Conservation (phyloP, 345 rosid species). For the Cochlearia excelsa region DNA sequence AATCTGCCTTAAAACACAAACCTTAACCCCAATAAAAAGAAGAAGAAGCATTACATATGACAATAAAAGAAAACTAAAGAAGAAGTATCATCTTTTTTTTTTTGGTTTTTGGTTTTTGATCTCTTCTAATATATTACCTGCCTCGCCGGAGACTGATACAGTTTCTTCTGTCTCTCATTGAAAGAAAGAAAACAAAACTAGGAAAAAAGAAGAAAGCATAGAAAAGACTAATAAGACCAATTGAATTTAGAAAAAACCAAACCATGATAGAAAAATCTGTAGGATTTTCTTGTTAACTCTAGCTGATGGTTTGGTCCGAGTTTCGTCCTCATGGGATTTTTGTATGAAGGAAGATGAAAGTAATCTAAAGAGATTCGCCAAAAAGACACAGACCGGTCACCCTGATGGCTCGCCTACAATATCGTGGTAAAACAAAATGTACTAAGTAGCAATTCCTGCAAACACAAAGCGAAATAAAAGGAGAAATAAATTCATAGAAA, state of each 20-base stretch:
- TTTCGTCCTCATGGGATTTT: conserved; percentile 30
- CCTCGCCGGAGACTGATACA: conserved; percentile 78
- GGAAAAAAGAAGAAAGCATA: conserved; percentile 24
- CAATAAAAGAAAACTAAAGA: not conserved
- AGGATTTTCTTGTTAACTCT: conserved; percentile 38
- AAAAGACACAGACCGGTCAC: conserved; percentile 28
- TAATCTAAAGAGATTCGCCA: conserved; percentile 21
- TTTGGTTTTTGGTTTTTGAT: conserved; percentile 12
- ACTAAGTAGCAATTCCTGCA: conserved; percentile 13
- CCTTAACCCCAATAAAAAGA: conserved; percentile 21
- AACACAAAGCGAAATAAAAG: conserved; percentile 18
- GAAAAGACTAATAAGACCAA: conserved; percentile 14
- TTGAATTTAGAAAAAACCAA: conserved; percentile 38
- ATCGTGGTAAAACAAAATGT: not conserved
- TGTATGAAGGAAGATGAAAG: conserved; percentile 29
- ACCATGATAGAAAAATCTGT: conserved; percentile 36
- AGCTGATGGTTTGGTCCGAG: conserved; percentile 33
- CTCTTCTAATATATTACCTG: conserved; percentile 51
- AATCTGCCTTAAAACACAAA: conserved; percentile 10
- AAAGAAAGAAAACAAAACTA: conserved; percentile 20
- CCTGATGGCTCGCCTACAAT: conserved; percentile 36
- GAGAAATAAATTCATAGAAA: conserved; percentile 25
- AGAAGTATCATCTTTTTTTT: conserved; percentile 29
- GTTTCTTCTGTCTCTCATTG: conserved; percentile 42
- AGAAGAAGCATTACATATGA: not conserved